Conservation (phyloP, 148 eudicot genomes). For the Polygonum maritimum region DNA sequence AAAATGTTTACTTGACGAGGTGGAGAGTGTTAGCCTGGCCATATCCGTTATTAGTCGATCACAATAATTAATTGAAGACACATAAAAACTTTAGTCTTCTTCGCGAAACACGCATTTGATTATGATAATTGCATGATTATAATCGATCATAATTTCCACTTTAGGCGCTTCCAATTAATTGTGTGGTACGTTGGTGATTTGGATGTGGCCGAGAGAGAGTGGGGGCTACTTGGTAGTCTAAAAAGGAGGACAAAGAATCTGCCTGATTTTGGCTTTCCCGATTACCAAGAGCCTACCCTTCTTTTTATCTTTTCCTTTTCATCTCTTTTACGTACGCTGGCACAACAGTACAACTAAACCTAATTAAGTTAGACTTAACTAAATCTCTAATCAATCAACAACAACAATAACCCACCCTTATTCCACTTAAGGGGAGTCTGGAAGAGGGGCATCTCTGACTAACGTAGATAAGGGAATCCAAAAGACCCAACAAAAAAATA, state of each 20-base stretch:
- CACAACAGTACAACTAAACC: not conserved
- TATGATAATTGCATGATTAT: not conserved
- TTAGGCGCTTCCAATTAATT: constrained; percentile 1
- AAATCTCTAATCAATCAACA: no score
- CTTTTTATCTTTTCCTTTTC: not conserved
- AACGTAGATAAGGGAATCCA: no score
- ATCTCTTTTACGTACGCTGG: not conserved
- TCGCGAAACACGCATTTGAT: not conserved
- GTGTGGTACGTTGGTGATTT: not conserved
- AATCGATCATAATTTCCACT: not conserved
- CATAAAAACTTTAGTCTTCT: not conserved
- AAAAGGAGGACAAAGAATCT: constrained; percentile 5
- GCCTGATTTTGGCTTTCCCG: not conserved
- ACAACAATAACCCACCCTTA: no score
- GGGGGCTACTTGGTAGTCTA: not conserved
- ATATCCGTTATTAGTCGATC: no score
- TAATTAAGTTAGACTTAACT: no score
- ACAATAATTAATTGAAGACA: no score
- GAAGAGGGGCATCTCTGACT: no score
- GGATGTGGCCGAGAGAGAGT: not conserved
- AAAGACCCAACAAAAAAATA: no score
- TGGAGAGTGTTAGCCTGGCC: no score
- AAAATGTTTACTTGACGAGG: no score
- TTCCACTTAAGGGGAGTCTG: no score
- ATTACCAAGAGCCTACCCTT: not conserved